Base-by-base conservation (phyloP, 352 stramenopile genomes). In the Phytopythium chamaehyphon region DNA sequence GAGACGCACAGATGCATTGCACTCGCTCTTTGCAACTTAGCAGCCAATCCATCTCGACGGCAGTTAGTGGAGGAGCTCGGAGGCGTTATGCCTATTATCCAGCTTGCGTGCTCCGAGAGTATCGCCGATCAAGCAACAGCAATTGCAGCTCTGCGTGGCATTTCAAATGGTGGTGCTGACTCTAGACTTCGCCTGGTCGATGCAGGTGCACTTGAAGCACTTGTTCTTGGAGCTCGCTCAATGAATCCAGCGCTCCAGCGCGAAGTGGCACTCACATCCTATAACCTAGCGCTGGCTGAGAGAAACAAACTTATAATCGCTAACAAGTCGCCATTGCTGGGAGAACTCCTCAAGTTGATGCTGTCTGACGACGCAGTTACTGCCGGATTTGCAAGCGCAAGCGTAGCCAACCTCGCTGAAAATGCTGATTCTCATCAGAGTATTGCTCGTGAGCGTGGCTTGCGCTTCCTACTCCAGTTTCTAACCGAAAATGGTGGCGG, bases 1-100 rank as follows among this genome's bases (percentile, higher is more conserved):
- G 96, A 98, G 71, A 98, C 95, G 0, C 90, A 98, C 62, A 81
- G 95, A 8, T 98, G 89, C 55, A 99, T 99, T 55, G 91, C 93
- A 15, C 98, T 98, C 64, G 88, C 95, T 12, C 71, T 99, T 22
- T 98, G 92, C 64, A 98, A 99, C 60, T 81, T 99, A 7, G 83
- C 90, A 5, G 86, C 89, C 2, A 93, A 98, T 52, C 71, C 83
- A 1, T 57, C 70, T 15, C 87, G 93, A 3, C 73, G 93, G n/a
- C 57, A 81, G 33, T 71, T 91, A 53, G 96, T 99, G n/a, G 94
- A 98, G 24, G 76, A 91, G 46, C 72, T 89, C 47, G 94, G 94
- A 2, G 96, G 95, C 6, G 77, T 98, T 33, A 71, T 88, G n/a
- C 88, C 93, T 8, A 97, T 99, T 49, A 97, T 98, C 55, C 90